A percentile compares a stretch with the other conserved stretches of the same genome.
phyloP scores from a whole-genome alignment of 1,139 yeast species.

The Kodamaea plutei region DNA sequence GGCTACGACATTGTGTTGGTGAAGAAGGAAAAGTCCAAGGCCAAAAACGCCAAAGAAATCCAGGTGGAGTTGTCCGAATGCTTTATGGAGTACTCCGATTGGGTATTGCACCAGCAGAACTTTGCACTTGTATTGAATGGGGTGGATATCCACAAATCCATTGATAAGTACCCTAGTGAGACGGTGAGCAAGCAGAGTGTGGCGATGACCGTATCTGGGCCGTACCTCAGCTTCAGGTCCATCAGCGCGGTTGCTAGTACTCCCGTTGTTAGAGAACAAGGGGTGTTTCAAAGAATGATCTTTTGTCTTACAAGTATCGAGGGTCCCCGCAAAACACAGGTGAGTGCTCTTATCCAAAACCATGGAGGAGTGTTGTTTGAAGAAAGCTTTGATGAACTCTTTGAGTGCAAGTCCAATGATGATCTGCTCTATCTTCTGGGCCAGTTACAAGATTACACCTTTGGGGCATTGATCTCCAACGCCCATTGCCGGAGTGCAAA shows the following conservation, averaged over 20 bases:
- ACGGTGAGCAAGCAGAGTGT: slow-evolving; percentile 12
- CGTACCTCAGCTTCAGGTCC: slow-evolving; percentile 1
- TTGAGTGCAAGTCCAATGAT: slow-evolving; percentile 14
- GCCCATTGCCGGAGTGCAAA: slow-evolving; percentile 63
- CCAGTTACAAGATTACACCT: slow-evolving; percentile 26
- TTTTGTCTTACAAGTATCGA: slow-evolving; percentile 39
- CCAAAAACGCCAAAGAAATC: slow-evolving; percentile 14
- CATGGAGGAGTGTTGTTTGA: slow-evolving; percentile 56
- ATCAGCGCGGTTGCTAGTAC: too few relatives aligned
- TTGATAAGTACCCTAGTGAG: slow-evolving; percentile 3
- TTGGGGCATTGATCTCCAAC: slow-evolving; percentile 65
- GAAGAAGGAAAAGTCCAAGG: slow-evolving; percentile 19
- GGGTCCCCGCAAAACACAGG: slow-evolving; percentile 29
- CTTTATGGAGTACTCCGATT: slow-evolving; percentile 38
- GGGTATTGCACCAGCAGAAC: slow-evolving; percentile 38
- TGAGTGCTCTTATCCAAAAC: slow-evolving; percentile 32
- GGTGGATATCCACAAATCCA: slow-evolving; percentile 8
- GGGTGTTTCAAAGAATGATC: slow-evolving; percentile 21
- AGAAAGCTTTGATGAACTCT: slow-evolving; percentile 40
- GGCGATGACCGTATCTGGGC: slow-evolving; percentile 1
- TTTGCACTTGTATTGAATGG: slow-evolving; percentile 10
- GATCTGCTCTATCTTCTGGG: slow-evolving; percentile 8
- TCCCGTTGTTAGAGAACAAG: too few relatives aligned
- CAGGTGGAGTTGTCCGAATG: slow-evolving; percentile 16
- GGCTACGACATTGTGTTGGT: slow-evolving; percentile 52